A percentile compares a stretch with the other conserved stretches of the same genome.
Conservation (phyloP, 1,139 yeast genomes). For the Hanseniaspora uvarum region DNA sequence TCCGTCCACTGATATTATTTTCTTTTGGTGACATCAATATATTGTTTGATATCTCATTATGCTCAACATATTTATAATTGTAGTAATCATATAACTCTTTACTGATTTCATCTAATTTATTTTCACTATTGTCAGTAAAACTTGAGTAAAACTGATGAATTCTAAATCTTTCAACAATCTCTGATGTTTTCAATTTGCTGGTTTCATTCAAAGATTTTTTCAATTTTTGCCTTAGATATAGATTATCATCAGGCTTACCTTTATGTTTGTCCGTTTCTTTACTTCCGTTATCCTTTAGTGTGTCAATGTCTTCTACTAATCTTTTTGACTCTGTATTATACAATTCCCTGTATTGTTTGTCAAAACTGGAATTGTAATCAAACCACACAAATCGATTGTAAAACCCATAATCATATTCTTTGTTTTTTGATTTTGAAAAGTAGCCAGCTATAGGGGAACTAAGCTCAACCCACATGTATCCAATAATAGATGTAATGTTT, state of each 20-base stretch:
- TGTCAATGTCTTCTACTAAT: conserved; percentile 19
- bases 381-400: conserved; percentile 17
- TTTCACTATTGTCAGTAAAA: conserved; percentile 2
- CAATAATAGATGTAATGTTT: conserved; percentile 9
- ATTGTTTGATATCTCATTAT: conserved; percentile 1
- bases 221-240: conserved; percentile 2
- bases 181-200: neutral
- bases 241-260: neutral
- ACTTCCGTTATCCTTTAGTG: conserved; percentile 16
- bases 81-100: conserved; percentile 14
- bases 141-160: conserved; percentile 13
- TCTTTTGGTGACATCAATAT: neutral
- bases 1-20: neutral
- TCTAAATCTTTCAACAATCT: conserved; percentile 15
- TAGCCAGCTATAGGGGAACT: neutral
- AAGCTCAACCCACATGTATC: conserved; percentile 17
- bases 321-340: conserved; percentile 1
- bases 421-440: conserved; percentile 6
- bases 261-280: neutral
- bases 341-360: neutral
- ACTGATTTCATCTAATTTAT: conserved; percentile 9
- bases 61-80: conserved; percentile 13
- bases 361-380: conserved; percentile 15
- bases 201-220: neutral
- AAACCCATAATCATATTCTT: conserved; percentile 12